Base-by-base conservation (phyloP, 2,329 filamentous ascomycete species). In the Botrytis porri region DNA sequence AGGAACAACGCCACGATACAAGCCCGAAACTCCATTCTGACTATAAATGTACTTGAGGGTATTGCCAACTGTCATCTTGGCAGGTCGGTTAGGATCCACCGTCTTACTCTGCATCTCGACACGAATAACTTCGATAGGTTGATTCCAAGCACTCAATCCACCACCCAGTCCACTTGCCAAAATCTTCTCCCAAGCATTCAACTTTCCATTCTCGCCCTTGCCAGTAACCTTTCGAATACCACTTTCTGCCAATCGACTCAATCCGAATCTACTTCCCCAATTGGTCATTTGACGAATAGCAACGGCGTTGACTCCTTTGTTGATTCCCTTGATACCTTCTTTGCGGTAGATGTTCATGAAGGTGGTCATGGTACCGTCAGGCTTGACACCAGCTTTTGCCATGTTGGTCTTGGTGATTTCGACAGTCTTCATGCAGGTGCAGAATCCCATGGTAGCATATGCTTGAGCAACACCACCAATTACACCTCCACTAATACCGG, bases 41-140 rank as follows among this genome's bases (percentile, higher is more conserved):
- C 88, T 82, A 86, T 98, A 98, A 83, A 99, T 98, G 85, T 99
- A 99, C 80, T 83, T 86, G 83, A 89, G 87, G 73, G 90, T 91
- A 84, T 94, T 97, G 79, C 91, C 93, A 76, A 99, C 96, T 69
- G 94, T 98, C 92, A 99, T 92, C 87, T 99, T 99, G 90, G 97
- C 97, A 79, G 96, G 96, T 70, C 96, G 92, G 87, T 98, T 98
- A 75, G 96, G 95, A 82, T 99, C 96, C 80, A 93, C 93, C 80
- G 92, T 98, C 91, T 98, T 98, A 86, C 93, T 97, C 90, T 99
- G 96, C 94, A 99, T 98, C 89, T 99, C 96, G 75, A 99, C 95
- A 77, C 96, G 94, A 83, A 99, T 98, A 82, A 99, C 96, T 89
- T 99, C 96, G 82, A 99, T 99, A 76, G 96, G 96, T 88, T 99